Percentiles rank a stretch among this genome's conserved stretches.
Evolutionary conservation across 163 green algal genomes (phyloP).

Genomic region (Picocystis sp.): DNA sequence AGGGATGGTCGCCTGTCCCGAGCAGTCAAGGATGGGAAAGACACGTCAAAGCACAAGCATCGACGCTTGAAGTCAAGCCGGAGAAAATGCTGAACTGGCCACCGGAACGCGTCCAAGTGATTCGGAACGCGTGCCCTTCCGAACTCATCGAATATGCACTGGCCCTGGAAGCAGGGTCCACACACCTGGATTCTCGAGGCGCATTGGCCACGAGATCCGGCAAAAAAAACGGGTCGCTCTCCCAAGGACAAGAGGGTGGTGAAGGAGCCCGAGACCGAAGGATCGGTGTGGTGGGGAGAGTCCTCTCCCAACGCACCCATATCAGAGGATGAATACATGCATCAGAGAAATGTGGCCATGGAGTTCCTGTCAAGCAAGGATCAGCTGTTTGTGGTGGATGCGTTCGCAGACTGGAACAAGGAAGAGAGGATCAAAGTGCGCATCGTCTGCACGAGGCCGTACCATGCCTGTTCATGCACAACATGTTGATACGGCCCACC

Average conservation of each 20-base stretch:
- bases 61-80: no score
- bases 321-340: slow-evolving; percentile 58
- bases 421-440: slow-evolving; percentile 45
- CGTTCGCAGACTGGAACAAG: slow-evolving; percentile 67
- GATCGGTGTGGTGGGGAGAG: slow-evolving; percentile 73
- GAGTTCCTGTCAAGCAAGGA: slow-evolving; percentile 78
- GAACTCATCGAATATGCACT: no score
- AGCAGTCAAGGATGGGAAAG: no score
- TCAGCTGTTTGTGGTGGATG: slow-evolving; percentile 68
- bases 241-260: slow-evolving; percentile 85
- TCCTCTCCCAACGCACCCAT: slow-evolving; percentile 69
- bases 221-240: slow-evolving; percentile 69
- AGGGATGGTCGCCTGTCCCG: no score
- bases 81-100: no score
- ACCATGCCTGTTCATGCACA: slow-evolving; percentile 84
- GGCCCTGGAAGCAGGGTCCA: no score
- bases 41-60: no score
- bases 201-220: slow-evolving; percentile 8
- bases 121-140: no score
- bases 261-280: slow-evolving; percentile 43
- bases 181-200: no score
- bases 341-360: slow-evolving; percentile 62
- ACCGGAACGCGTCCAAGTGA: no score
- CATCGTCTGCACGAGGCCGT: slow-evolving; percentile 67
- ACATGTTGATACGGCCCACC: slow-evolving; percentile 89